Base-by-base conservation (phyloP, 306 rosid species). In the Castanea sativa region DNA sequence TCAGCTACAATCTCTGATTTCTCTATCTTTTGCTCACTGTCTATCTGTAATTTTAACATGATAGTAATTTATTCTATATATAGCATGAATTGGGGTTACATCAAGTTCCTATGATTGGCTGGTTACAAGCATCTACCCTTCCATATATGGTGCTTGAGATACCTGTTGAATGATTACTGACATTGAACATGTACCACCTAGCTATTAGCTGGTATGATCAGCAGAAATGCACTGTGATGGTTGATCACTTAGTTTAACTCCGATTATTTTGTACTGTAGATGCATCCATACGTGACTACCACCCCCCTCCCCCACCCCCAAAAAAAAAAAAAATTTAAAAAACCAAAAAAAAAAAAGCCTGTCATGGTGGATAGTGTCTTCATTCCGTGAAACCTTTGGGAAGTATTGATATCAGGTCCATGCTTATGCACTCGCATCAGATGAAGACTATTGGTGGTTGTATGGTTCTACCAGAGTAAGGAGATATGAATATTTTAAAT, bases 21-120 rank as follows among this genome's bases (percentile, higher is more conserved):
- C 25, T 33, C 23, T 9, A 12, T 33, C 12, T 71, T 73, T 55
- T 57, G 7, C n/a, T 12, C 41, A 57, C 38, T n/a, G 0, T 56
- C 21, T 19, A 0, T 77, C 65, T 52, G 20, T 43, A 51, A 20
- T 41, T 76, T 81, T 45, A 10, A 35, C 33, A 59, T 45, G 59
- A 51, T 68, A 58, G 25, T 30, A 59, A 18, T 23, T 55, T 49
- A 69, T 67, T 45, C 57, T 69, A 67, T 56, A 74, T 75, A 15
- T 23, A 20, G 9, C 33, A 71, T 13, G 58, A 45, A 20, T 5
- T 14, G 30, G 27, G 33, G 15, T 68, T 41, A 43, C 58, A 21
- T 51, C 69, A 23, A 58, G 61, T 79, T 81, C 38, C 6, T 78
- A 73, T 30, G 79, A 16, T 32, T 38, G 35, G 82, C 51, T 59